Base-by-base conservation (phyloP, 306 rosid species). In the Castanea crenata region DNA sequence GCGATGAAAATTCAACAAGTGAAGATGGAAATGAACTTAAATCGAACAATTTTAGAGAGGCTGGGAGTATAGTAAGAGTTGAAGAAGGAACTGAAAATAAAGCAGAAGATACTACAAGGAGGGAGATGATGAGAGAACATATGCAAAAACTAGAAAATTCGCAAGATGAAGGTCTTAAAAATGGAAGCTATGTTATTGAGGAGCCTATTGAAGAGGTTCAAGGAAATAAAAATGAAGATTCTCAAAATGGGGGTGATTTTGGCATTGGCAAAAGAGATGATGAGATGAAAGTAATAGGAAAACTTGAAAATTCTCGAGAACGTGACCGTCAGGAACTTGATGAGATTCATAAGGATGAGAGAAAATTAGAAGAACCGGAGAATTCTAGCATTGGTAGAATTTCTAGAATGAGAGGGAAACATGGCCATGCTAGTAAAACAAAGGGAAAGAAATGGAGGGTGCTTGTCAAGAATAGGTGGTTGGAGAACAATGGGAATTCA, bases 371-470 rank as follows among this genome's bases (percentile, higher is more conserved):
- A 75, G 73, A 38, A 74, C 55, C n/a, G 34, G 82, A 74, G 2
- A 38, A 75, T 23, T 73, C 78, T 14, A 15, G 34, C 6, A 72
- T 8, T 18, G 49, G 19, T 59, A 51, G 20, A 3, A 73, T 63
- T 3, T 21, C 35, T 34, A 63, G 52, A 9, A 38, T 25, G 55
- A 78, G 86, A 77, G 84, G 83, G 82, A 89, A 77, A 81, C 85
- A 78, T 64, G 83, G 76, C 57, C 83, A 23, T 74, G 10, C 52
- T 1, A 67, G 81, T 68, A 78, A 86, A 79, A 35, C 78, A 1
- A 89, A 56, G 77, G 92, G 81, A 31, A 85, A 83, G 74, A 83
- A 68, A 49, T 76, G 89, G 98, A 88, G 85, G 76, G 55, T 13
- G 56, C 76, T 76, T 4, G 80, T 86, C 11, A 85, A 75, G 80